Evolutionary conservation across 352 stramenopile species (phyloP).

Genomic region (Phytophthora sp.): DNA sequence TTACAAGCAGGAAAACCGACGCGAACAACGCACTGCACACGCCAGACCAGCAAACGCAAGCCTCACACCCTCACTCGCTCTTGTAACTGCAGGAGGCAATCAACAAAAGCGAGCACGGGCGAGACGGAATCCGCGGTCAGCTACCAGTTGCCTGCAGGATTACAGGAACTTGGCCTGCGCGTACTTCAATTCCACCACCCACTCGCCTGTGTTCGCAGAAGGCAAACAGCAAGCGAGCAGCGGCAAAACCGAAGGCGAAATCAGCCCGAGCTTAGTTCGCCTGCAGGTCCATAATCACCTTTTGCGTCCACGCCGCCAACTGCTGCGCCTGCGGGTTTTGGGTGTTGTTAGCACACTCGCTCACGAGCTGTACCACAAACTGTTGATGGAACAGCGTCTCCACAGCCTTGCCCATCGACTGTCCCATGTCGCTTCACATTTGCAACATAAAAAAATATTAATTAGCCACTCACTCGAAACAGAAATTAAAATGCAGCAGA

Average conservation of each 20-base stretch:
- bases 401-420: slow-evolving; percentile 75
- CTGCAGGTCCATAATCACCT: slow-evolving; percentile 75
- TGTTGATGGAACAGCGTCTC: slow-evolving; percentile 66
- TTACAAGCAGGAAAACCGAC: slow-evolving; percentile 30
- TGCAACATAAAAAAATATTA: slow-evolving; percentile 31
- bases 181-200: slow-evolving; percentile 6
- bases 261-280: slow-evolving; percentile 44
- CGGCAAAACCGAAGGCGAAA: slow-evolving; percentile 14
- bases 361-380: slow-evolving; percentile 78
- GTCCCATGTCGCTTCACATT: slow-evolving; percentile 75
- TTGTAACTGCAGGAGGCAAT: slow-evolving; percentile 42
- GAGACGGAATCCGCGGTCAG: slow-evolving; percentile 17
- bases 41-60: slow-evolving; percentile 11
- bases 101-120: slow-evolving; percentile 20
- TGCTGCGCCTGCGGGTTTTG: slow-evolving; percentile 77
- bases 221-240: slow-evolving; percentile 37
- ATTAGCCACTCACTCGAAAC: slow-evolving; percentile 6
- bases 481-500: background rate
- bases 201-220: slow-evolving; percentile 31
- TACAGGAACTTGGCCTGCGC: slow-evolving; percentile 20
- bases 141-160: slow-evolving; percentile 39
- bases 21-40: slow-evolving; percentile 10
- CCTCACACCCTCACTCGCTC: slow-evolving; percentile 15
- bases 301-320: slow-evolving; percentile 76
- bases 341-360: slow-evolving; percentile 67